These are phyloP conservation scores for Adansonia grandidieri DNA, from an alignment of 441 rosid genomes.

Conservation along the genomic window DNA sequence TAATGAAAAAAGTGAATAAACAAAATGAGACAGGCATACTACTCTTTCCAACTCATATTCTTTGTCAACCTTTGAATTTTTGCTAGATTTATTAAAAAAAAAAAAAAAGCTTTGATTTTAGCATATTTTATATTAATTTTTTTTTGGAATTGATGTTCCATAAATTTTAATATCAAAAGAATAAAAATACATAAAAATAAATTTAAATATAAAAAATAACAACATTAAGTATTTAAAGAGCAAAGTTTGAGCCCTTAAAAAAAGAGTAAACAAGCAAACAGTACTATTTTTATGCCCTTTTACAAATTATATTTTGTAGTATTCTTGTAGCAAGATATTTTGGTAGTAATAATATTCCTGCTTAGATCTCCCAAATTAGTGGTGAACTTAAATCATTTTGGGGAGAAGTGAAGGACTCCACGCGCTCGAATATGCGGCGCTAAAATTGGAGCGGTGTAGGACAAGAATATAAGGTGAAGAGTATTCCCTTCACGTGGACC, in stretches of 20 bases:
- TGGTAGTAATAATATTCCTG: not conserved
- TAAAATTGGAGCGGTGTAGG: conserved; percentile 34
- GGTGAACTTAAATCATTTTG: conserved; percentile 29
- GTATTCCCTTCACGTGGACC: conserved; percentile 41
- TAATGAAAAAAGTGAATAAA: not conserved
- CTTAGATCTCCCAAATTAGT: not conserved
- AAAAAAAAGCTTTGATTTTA: not conserved
- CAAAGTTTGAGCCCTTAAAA: too few relatives aligned
- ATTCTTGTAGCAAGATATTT: not conserved
- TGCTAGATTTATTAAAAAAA: too few relatives aligned
- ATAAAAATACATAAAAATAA: too few relatives aligned
- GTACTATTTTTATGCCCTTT: too few relatives aligned
- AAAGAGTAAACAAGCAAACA: too few relatives aligned
- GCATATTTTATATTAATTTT: not conserved
- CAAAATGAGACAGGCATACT: not conserved
- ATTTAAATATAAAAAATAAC: too few relatives aligned
- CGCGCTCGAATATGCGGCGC: conserved; percentile 29
- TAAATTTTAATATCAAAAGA: too few relatives aligned
- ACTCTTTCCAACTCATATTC: not conserved
- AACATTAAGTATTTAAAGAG: too few relatives aligned
- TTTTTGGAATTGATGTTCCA: not conserved
- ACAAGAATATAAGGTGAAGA: conserved; percentile 10
- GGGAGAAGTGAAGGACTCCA: conserved; percentile 34
- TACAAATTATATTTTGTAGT: too few relatives aligned
- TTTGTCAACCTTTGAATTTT: not conserved